Evolutionary conservation across 331 rosid genomes (phyloP).

Genomic region (Spiraea crenata): DNA sequence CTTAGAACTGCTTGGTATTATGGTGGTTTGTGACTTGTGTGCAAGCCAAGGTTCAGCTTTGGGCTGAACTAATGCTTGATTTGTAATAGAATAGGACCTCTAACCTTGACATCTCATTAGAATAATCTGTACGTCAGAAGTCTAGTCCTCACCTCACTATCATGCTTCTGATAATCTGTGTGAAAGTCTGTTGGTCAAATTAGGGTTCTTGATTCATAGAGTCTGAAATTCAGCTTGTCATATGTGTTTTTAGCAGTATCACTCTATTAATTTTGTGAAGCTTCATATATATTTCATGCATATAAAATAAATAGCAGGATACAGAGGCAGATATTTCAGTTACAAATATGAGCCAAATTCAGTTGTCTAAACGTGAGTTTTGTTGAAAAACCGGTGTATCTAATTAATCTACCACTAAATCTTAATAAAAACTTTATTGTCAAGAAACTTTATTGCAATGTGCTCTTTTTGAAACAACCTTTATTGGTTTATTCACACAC

Average conservation of each 20-base stretch:
- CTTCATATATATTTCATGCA: no score
- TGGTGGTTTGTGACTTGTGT: conserved; percentile 38
- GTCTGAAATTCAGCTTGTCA: conserved; percentile 17
- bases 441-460: not conserved
- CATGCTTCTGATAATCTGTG: conserved; percentile 22
- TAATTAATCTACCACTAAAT: not conserved
- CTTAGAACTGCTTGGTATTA: conserved; percentile 30
- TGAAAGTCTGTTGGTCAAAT: conserved; percentile 35
- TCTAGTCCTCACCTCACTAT: conserved; percentile 17
- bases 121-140: conserved; percentile 21
- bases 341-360: not conserved
- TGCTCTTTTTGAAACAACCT: not conserved
- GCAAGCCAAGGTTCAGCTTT: conserved; percentile 49
- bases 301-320: no score
- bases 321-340: not conserved
- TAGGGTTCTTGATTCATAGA: conserved; percentile 22
- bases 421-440: not conserved
- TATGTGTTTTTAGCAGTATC: conserved; percentile 3
- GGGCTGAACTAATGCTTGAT: conserved; percentile 55
- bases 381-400: conserved; percentile 6
- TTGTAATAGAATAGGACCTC: conserved; percentile 30
- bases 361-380: not conserved
- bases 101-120: conserved; percentile 33
- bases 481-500: not conserved
- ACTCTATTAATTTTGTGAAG: conserved; percentile 20